Conservation (phyloP, 768 basidiomycete genomes). For the Podaxis sp. region DNA sequence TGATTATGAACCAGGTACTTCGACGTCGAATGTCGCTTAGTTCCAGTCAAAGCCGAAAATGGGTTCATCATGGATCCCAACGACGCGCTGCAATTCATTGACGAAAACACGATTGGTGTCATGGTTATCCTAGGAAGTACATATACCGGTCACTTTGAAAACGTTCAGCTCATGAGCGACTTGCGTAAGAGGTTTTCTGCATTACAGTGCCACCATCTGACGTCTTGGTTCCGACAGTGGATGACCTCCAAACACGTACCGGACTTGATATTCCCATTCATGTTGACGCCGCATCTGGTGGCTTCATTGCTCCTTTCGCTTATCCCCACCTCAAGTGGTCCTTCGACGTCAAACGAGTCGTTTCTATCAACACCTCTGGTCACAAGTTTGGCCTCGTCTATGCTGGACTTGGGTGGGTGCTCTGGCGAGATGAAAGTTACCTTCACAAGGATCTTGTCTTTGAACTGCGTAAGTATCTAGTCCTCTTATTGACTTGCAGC, state of each 20-base stretch:
- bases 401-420: constrained; percentile 58
- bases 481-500: constrained; percentile 1
- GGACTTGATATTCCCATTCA: constrained; percentile 65
- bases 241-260: constrained; percentile 52
- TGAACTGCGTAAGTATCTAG: constrained; percentile 47
- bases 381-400: constrained; percentile 62
- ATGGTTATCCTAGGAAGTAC: constrained; percentile 54
- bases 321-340: constrained; percentile 58
- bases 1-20: constrained; percentile 38
- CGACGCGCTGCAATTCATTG: constrained; percentile 56
- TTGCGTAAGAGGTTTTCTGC: constrained; percentile 32
- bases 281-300: constrained; percentile 65
- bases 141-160: constrained; percentile 67
- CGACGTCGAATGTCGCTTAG: constrained; percentile 59
- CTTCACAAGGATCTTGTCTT: constrained; percentile 67
- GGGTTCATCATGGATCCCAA: constrained; percentile 56
- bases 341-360: constrained; percentile 57
- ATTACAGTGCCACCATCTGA: not conserved
- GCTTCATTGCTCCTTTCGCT: constrained; percentile 64
- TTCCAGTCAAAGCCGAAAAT: constrained; percentile 43
- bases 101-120: constrained; percentile 72
- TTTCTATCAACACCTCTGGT: constrained; percentile 52
- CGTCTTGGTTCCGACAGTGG: constrained; percentile 32
- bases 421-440: constrained; percentile 58
- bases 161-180: constrained; percentile 55